Base-by-base conservation (phyloP, 768 basidiomycete species). In the Trametes sanguinea region DNA sequence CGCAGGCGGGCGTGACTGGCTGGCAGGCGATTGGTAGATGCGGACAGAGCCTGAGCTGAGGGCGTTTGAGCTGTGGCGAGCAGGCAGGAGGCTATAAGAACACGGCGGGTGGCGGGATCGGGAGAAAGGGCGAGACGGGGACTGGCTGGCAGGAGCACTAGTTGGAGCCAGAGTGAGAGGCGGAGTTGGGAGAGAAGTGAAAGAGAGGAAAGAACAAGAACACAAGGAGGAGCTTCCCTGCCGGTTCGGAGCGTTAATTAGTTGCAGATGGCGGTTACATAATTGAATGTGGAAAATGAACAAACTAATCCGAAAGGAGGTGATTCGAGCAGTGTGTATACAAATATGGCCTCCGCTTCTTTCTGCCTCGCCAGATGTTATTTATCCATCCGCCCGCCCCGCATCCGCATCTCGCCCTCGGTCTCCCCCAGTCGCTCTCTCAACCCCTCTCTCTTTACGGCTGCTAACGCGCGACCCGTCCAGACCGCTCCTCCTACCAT, bases 261-360 rank as follows among this genome's bases (percentile, higher is more conserved):
- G 30, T 51, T 32, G 48, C 42, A 14, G 42, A 14, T 16, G 48
- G 22, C 32, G 46, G 50, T 64, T 64, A 64, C 63, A 64, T 64
- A 64, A 64, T 60, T 50, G 51, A 37, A 53, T 30, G 39, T 30
- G 47, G 63, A 60, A 60, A 64, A 51, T 51, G 37, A 45, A 55
- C 43, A 64, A 60, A 60, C 59, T 64, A 60, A 47, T 52, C 63
- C 63, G 63, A 54, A 64, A 52, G 63, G 58, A 64, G 63, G 48
- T 27, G 62, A 63, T 55, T 63, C 62, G 62, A 55, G 42, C 32
- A 57, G 50, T 60, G 53, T 58, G 60, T 54, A 55, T 61, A 54
- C 64, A 62, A 62, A 62, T 65, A 65, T 62, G 64, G 63, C 37
- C 56, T 43, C 61, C 55, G 60, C 64, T 65, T 65, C 64, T 60